Percentiles rank a stretch among this genome's conserved stretches.
phyloP scores from a whole-genome alignment of 495 filamentous ascomycete genomes.

The Neurospora cerealis region DNA sequence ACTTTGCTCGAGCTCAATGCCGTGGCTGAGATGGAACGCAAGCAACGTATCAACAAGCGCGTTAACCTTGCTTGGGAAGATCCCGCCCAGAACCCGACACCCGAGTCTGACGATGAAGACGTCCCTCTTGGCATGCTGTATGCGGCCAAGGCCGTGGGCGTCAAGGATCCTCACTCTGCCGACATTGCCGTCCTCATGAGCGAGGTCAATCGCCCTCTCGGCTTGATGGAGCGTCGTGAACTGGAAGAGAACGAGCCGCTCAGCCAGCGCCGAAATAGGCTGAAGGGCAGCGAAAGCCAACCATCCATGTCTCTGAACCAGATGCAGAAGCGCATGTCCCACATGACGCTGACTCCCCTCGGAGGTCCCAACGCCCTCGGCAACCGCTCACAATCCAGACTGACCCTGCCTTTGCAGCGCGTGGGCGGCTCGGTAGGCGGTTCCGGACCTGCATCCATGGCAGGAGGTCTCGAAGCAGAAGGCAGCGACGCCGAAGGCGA shows the following conservation, averaged over 20 bases:
- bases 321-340: slow-evolving; percentile 32
- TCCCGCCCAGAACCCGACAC: slow-evolving; percentile 30
- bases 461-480: slow-evolving; percentile 4
- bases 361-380: slow-evolving; percentile 2
- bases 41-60: slow-evolving; percentile 59
- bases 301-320: slow-evolving; percentile 11
- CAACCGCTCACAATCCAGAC: slow-evolving; percentile 16
- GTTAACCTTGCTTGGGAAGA: slow-evolving; percentile 89
- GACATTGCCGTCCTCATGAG: slow-evolving; percentile 42
- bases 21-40: slow-evolving; percentile 77
- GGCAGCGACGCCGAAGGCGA: slow-evolving; percentile 46
- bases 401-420: slow-evolving; percentile 11
- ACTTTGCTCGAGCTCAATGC: slow-evolving; percentile 87
- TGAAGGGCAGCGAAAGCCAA: slow-evolving; percentile 45
- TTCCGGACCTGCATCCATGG: background rate
- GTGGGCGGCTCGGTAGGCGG: slow-evolving; percentile 2
- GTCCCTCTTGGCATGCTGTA: slow-evolving; percentile 79
- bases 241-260: slow-evolving; percentile 89
- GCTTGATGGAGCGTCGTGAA: slow-evolving; percentile 74
- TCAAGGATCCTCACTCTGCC: slow-evolving; percentile 21
- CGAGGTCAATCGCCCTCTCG: slow-evolving; percentile 56
- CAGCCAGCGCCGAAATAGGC: slow-evolving; percentile 64
- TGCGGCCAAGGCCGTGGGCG: slow-evolving; percentile 45
- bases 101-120: slow-evolving; percentile 53
- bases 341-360: slow-evolving; percentile 24